Percentiles rank a stretch among this genome's conserved stretches.
phyloP scores from a whole-genome alignment of 2,329 filamentous ascomycete species.

The Xylogone sp. region DNA sequence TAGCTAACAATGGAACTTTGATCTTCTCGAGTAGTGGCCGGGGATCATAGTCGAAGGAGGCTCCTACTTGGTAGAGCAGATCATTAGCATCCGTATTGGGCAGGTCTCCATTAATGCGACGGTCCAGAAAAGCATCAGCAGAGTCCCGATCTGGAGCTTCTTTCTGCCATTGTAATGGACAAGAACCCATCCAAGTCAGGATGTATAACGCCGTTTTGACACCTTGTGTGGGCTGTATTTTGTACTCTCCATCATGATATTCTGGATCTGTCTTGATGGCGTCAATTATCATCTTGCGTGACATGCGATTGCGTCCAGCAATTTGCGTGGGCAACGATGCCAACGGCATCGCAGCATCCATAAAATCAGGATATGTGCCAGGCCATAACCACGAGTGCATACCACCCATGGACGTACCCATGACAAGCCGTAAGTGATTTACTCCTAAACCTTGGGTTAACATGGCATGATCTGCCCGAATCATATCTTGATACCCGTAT shows the following conservation, averaged over 20 bases:
- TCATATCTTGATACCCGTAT: conserved; percentile 21
- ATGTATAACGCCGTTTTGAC: conserved; percentile 15
- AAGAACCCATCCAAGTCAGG: conserved; percentile 18
- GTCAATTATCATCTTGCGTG: conserved; percentile 22
- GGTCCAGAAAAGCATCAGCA: conserved; percentile 18
- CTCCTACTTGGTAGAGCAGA: conserved; percentile 14
- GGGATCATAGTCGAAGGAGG: conserved; percentile 24
- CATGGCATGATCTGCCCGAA: conserved; percentile 19
- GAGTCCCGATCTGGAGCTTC: conserved; percentile 14
- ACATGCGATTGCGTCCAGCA: conserved; percentile 21
- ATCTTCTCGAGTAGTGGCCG: conserved; percentile 16
- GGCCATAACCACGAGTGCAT: conserved; percentile 23
- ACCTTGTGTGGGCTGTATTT: conserved; percentile 12
- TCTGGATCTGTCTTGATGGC: conserved; percentile 16
- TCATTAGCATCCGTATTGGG: conserved; percentile 17
- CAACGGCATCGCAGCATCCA: conserved; percentile 21
- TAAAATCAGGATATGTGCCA: conserved; percentile 14
- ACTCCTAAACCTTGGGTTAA: conserved; percentile 20
- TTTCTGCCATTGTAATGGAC: conserved; percentile 17
- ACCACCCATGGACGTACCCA: conserved; percentile 23
- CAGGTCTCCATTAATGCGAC: conserved; percentile 4
- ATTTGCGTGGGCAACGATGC: conserved; percentile 20
- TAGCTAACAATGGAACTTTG: conserved; percentile 17
- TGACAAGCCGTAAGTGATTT: conserved; percentile 17
- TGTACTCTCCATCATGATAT: conserved; percentile 18